These are phyloP conservation scores for Geranomyces variabilis DNA, from an alignment of 192 early-diverging fungal species.

Conservation along the genomic window DNA sequence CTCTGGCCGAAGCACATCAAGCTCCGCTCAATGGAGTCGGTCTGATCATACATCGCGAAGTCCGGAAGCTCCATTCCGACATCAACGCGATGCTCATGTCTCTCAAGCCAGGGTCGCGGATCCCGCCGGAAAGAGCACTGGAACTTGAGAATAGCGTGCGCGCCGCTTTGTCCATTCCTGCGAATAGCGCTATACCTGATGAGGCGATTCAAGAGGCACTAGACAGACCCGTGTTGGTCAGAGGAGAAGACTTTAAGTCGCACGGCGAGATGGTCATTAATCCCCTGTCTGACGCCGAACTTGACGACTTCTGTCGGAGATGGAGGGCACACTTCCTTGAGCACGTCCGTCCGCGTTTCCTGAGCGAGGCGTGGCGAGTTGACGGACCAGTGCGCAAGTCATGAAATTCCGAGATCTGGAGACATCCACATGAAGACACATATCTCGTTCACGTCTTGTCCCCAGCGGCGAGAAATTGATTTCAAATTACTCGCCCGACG, in stretches of 20 bases:
- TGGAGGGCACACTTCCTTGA: slow-evolving; percentile 31
- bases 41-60: slow-evolving; percentile 7
- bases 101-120: not conserved
- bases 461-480: too few species aligned
- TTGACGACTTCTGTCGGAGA: slow-evolving; percentile 13
- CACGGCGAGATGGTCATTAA: slow-evolving; percentile 22
- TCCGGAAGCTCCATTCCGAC: slow-evolving; percentile 14
- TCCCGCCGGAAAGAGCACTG: slow-evolving; percentile 1
- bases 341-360: slow-evolving; percentile 19
- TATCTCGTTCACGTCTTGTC: too few species aligned
- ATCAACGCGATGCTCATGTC: slow-evolving; percentile 10
- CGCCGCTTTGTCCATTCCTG: not conserved
- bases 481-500: too few species aligned
- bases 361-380: slow-evolving; percentile 29
- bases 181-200: not conserved
- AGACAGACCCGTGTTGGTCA: not conserved
- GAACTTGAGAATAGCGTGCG: slow-evolving; percentile 10
- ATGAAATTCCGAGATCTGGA: too few species aligned
- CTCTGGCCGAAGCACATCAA: not conserved
- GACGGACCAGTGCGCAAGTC: slow-evolving; percentile 20
- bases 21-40: slow-evolving; percentile 25
- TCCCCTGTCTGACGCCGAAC: slow-evolving; percentile 9
- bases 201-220: slow-evolving; percentile 10
- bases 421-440: too few species aligned
- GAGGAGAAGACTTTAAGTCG: slow-evolving; percentile 6